Conservation (phyloP, 345 rosid species). For the Eucalyptus guilfoylei region DNA sequence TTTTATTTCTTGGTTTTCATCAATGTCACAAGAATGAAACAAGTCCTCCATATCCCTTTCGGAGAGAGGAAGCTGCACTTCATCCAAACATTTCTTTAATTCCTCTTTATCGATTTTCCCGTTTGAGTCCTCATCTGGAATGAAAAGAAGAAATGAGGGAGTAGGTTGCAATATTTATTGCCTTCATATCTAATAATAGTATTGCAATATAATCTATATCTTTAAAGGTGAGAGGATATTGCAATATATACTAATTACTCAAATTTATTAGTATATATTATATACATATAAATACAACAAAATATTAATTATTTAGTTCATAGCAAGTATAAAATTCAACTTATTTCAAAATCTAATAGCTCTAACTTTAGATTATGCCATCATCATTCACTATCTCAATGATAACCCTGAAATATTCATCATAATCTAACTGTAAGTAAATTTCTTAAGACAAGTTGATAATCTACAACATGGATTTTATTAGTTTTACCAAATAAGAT, state of each 20-base stretch:
- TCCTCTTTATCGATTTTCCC: slow-evolving; percentile 63
- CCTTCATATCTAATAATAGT: background rate
- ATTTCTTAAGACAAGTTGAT: background rate
- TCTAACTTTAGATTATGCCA: background rate
- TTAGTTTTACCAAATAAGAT: background rate
- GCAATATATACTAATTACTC: background rate
- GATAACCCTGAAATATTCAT: background rate
- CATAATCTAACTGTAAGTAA: background rate
- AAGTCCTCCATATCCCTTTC: slow-evolving; percentile 67
- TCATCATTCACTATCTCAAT: background rate
- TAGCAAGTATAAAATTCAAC: background rate
- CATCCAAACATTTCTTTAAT: slow-evolving; percentile 52
- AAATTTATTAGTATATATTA: background rate
- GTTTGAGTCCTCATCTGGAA: slow-evolving; percentile 50
- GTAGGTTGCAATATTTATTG: background rate
- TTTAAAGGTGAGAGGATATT: background rate
- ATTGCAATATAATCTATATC: background rate
- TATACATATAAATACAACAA: background rate
- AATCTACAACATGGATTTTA: background rate
- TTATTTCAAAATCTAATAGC: background rate
- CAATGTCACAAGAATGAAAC: slow-evolving; percentile 71
- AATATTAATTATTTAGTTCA: background rate
- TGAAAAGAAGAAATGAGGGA: background rate
- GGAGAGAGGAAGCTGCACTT: slow-evolving; percentile 32
- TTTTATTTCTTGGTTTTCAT: slow-evolving; percentile 64